These are phyloP conservation scores for Aspergillus fumigatiaffinis DNA, from an alignment of 2,329 filamentous ascomycete genomes.

Conservation along the genomic window DNA sequence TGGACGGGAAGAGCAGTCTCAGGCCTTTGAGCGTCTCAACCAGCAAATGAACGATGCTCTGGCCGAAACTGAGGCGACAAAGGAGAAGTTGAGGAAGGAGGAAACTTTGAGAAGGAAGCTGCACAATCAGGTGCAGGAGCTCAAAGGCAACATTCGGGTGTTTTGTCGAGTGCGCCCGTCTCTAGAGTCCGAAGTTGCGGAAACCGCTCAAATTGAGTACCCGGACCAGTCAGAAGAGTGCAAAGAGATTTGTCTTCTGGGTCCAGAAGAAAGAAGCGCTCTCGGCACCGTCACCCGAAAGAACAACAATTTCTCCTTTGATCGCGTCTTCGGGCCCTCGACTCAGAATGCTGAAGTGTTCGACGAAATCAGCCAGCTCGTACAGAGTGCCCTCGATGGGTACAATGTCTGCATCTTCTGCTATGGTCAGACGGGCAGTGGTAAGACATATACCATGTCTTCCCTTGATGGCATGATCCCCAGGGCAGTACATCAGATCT, in stretches of 20 bases:
- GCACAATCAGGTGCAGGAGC: constrained; percentile 96
- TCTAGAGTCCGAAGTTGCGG: constrained; percentile 56
- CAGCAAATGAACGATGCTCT: constrained; percentile 74
- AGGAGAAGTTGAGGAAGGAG: constrained; percentile 82
- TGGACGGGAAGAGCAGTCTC: constrained; percentile 81
- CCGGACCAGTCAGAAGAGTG: constrained; percentile 77
- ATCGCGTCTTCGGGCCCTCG: constrained; percentile 79
- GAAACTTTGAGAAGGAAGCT: constrained; percentile 86
- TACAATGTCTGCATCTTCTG: constrained; percentile 99
- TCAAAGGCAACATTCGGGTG: constrained; percentile 97
- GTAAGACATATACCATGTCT: constrained; percentile 97
- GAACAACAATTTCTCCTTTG: constrained; percentile 82
- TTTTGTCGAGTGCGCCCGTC: constrained; percentile 92
- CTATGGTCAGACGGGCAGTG: constrained; percentile 94
- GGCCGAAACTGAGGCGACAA: constrained; percentile 63
- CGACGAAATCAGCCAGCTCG: constrained; percentile 91
- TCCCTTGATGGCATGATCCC: constrained; percentile 91
- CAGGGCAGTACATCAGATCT: constrained; percentile 87
- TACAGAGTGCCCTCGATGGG: constrained; percentile 92
- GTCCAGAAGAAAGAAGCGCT: constrained; percentile 78
- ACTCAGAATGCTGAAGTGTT: constrained; percentile 84
- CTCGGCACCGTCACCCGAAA: constrained; percentile 73
- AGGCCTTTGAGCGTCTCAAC: constrained; percentile 79
- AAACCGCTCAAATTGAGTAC: constrained; percentile 70
- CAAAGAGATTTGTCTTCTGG: constrained; percentile 79